phyloP scores from a whole-genome alignment of 345 rosid genomes.

The Rubroshorea leprosula region DNA sequence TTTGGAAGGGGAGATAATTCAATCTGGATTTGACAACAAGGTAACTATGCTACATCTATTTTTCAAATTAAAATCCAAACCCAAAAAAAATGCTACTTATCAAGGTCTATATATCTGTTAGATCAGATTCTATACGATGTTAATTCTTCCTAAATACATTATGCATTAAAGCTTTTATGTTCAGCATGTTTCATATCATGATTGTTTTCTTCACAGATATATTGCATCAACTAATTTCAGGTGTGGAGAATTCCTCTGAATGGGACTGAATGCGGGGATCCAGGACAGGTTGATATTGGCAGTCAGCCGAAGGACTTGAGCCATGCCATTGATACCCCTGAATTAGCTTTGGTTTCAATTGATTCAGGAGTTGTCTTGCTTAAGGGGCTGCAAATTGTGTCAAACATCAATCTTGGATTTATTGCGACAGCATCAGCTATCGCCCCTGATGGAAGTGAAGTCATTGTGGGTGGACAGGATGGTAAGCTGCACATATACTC shows the following conservation, averaged over 20 bases:
- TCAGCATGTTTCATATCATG: too few relatives aligned
- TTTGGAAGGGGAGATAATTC: slow-evolving; percentile 40
- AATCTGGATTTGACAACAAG: slow-evolving; percentile 45
- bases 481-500: slow-evolving; percentile 70
- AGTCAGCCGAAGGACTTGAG: slow-evolving; percentile 60
- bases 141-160: too few relatives aligned
- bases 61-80: too few relatives aligned
- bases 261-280: slow-evolving; percentile 37
- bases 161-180: too few relatives aligned
- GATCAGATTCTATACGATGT: not conserved
- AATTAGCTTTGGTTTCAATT: slow-evolving; percentile 38
- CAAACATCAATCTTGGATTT: slow-evolving; percentile 48
- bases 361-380: slow-evolving; percentile 60
- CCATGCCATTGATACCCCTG: slow-evolving; percentile 38
- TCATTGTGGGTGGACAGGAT: slow-evolving; percentile 61
- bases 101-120: not conserved
- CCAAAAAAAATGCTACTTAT: too few relatives aligned
- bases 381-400: slow-evolving; percentile 38
- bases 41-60: slow-evolving; percentile 10
- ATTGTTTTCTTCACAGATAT: too few relatives aligned
- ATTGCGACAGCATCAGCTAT: slow-evolving; percentile 55
- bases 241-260: slow-evolving; percentile 49
- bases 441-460: slow-evolving; percentile 65
- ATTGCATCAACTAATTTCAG: slow-evolving; percentile 22
- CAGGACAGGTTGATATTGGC: slow-evolving; percentile 46